Evolutionary conservation across 768 basidiomycete species (phyloP).

Genomic region (Baorangia bicolor): DNA sequence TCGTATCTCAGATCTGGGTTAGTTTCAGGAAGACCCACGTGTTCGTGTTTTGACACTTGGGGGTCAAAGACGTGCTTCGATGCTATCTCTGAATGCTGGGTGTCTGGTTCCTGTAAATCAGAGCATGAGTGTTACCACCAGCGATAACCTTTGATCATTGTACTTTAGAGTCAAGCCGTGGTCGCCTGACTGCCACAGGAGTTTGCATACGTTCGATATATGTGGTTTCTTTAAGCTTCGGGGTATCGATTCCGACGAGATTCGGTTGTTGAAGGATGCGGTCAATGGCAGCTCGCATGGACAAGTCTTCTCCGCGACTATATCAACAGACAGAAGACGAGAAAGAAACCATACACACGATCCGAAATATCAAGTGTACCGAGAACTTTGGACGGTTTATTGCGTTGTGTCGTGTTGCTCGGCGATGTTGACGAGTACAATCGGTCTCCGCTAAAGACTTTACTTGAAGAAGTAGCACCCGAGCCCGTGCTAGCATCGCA

Average conservation of each 20-base stretch:
- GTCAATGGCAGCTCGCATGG: slow-evolving; percentile 31
- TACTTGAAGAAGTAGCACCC: not conserved
- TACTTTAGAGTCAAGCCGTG: slow-evolving; percentile 12
- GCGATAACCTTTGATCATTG: not conserved
- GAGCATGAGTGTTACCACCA: not conserved
- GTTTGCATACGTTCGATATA: not conserved
- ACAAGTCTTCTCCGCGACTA: slow-evolving; percentile 18
- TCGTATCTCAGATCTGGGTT: not conserved
- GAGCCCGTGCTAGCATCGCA: not conserved
- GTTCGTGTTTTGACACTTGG: not conserved
- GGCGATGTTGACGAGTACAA: not conserved
- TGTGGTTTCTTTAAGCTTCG: not conserved
- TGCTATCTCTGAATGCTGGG: not conserved
- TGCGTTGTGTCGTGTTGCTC: slow-evolving; percentile 4
- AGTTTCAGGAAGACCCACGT: not conserved
- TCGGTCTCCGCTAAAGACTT: slow-evolving; percentile 1
- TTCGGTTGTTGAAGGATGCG: slow-evolving; percentile 27
- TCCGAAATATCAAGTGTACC: slow-evolving; percentile 25
- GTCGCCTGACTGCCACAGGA: not conserved
- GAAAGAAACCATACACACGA: slow-evolving; percentile 21
- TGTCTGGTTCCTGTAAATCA: slow-evolving; percentile 4
- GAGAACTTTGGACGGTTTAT: slow-evolving; percentile 25
- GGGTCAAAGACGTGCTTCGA: not conserved
- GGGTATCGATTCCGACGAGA: slow-evolving; percentile 21
- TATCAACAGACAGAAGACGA: slow-evolving; percentile 4